Evolutionary conservation across 495 filamentous ascomycete species (phyloP).

Genomic region (Cryomyces minteri): DNA sequence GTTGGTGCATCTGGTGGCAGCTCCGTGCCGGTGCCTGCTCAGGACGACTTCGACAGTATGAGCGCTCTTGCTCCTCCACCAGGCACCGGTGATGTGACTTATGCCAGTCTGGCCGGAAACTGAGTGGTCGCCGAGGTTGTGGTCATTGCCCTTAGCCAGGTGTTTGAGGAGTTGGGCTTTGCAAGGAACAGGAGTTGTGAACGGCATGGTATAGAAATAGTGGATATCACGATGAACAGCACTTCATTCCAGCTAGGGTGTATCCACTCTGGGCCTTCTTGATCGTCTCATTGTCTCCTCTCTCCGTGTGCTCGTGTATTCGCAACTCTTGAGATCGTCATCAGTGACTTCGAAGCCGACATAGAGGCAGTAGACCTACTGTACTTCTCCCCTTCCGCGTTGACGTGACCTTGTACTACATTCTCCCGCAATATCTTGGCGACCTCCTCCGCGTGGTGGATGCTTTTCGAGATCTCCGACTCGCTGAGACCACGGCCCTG

Average conservation of each 20-base stretch:
- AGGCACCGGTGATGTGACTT: constrained; percentile 61
- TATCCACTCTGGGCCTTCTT: constrained; percentile 4
- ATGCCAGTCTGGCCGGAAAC: constrained; percentile 72
- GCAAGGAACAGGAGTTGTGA: too few relatives aligned
- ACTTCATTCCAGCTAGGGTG: constrained; percentile 13
- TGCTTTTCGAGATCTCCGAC: constrained; percentile 24
- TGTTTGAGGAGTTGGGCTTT: background rate
- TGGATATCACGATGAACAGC: constrained; percentile 8
- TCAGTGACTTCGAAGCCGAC: too few relatives aligned
- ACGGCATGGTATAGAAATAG: too few relatives aligned
- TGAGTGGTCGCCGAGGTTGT: constrained; percentile 22
- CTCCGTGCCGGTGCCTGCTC: constrained; percentile 15
- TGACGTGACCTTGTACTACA: constrained; percentile 57
- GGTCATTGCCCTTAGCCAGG: background rate
- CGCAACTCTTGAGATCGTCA: constrained; percentile 38
- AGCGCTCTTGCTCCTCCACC: constrained; percentile 57
- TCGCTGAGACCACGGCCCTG: constrained; percentile 31
- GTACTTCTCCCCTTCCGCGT: too few relatives aligned
- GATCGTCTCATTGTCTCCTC: constrained; percentile 79
- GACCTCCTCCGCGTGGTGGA: constrained; percentile 69
- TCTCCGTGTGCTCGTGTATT: constrained; percentile 81
- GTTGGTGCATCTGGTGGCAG: constrained; percentile 6
- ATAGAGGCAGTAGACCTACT: too few relatives aligned
- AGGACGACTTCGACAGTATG: constrained; percentile 30
- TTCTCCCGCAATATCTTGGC: constrained; percentile 66